Conservation (phyloP, 225 moss, liverwort and hornwort species). For the Pseudoscleropodium purum region DNA sequence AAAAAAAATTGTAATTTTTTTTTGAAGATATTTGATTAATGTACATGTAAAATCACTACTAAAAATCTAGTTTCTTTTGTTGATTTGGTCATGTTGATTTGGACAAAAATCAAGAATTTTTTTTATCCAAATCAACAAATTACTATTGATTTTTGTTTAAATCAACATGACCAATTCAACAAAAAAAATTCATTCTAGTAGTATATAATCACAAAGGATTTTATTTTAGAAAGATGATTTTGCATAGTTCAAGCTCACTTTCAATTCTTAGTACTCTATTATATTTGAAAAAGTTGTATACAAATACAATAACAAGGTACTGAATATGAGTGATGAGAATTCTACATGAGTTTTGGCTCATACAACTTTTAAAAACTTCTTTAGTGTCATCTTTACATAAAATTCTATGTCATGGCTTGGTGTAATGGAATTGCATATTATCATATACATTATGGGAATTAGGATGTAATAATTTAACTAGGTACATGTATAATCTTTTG, state of each 20-base stretch:
- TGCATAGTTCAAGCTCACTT: not conserved
- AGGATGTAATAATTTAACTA: not conserved
- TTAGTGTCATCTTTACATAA: not conserved
- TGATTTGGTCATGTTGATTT: too few relatives aligned
- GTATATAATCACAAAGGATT: not conserved
- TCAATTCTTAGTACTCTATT: not conserved
- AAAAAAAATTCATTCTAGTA: too few relatives aligned
- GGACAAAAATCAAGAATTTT: too few relatives aligned
- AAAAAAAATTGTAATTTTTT: too few relatives aligned
- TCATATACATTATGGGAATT: not conserved
- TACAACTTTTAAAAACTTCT: not conserved
- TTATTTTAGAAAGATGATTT: not conserved
- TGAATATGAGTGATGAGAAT: not conserved
- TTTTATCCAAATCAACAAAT: too few relatives aligned
- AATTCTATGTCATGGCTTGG: not conserved
- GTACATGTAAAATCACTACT: not conserved
- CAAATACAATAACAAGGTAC: not conserved
- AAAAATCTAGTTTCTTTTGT: too few relatives aligned
- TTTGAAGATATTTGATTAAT: not conserved
- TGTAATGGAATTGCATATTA: not conserved
- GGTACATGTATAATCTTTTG: not conserved
- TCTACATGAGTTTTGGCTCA: accelerated
- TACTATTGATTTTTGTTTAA: too few relatives aligned
- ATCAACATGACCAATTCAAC: too few relatives aligned
- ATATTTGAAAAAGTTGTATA: not conserved